Base-by-base conservation (phyloP, 345 rosid species). In the Salix suchowensis region DNA sequence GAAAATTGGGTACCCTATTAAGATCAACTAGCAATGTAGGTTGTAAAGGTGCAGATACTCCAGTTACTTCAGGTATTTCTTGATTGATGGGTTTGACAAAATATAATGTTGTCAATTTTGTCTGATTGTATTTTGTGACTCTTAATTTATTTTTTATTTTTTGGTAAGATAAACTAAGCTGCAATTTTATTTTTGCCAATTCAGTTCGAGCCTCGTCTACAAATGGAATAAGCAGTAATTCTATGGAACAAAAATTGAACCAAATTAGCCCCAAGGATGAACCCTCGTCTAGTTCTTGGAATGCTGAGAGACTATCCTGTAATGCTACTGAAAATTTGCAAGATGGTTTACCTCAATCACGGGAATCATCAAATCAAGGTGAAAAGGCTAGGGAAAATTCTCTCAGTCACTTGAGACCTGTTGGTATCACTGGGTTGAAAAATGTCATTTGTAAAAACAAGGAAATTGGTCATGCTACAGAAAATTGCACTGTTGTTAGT, bases 391-490 rank as follows among this genome's bases (percentile, higher is more conserved):
- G 79, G 75, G 97, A 87, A 76, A 77, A 77, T 65, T 66, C 83
- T 30, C 82, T 68, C 75, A 79, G 81, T 86, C 88, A 80, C 81
- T 78, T 83, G 68, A 86, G 86, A 83, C 85, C 89, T 77, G 70
- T 80, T 78, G 72, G 77, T 67, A 72, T 78, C 28, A 73, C 77
- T 74, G 84, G 85, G 54, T 84, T 83, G 70, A 93, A 87, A 83
- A 87, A 74, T 75, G 70, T 80, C 67, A 76, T 79, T 60, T 86
- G 89, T 82, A 84, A 83, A 75, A 88, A 85, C 71, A 87, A 87
- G 79, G 92, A 86, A 83, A 75, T 44, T 77, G 86, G 96, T 54
- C 97, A 90, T 82, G 79, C 86, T 75, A 80, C 87, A 61, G 97
- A 93, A 73, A 72, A 74, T 78, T 87, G 89, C 87, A 69, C 87